Evolutionary conservation across 208 protist species (phyloP), one percentile per base, ranked within the genome.

Genomic region (Crithidia mellificae): DNA sequence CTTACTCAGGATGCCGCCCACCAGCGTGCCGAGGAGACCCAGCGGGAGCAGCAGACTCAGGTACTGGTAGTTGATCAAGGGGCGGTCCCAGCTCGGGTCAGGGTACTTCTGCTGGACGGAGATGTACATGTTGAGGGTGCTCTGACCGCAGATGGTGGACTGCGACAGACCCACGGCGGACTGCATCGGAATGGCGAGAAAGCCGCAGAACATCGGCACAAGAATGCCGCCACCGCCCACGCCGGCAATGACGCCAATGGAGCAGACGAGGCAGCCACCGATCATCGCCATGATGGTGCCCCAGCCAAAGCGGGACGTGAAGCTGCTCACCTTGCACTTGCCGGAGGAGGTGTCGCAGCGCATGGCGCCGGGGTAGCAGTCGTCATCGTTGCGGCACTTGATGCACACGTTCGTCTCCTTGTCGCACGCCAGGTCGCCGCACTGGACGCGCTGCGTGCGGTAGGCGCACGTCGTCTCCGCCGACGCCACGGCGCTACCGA

Each of bases 51-150:
- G 53, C 36, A 95, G 58, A 52, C 72, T 86, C 32, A 95, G 67
- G 50, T 91, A 91, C 72, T 93, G 85, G 63, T 93, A 95, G 72
- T 95, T 92, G 66, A 95, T 92, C 24, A 95, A 63, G 22, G 90
- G 90, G 0, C 89, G 83, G 25, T 83, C 75, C 74, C 78, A 88
- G 27, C 29, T 68, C 1, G 53, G 27, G 34, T 81, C 64, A 19
- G 84, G 78, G 62, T 81, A 85, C 74, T 81, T 86, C 50, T 87
- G 69, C 62, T 74, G 72, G 14, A 92, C 56, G 1, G 75, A 66
- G 24, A 91, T 58, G 65, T 81, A 81, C 71, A 93, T 79, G 75
- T 93, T 95, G n/a, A 95, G 72, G 9, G 75, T 74, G 55, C 82
- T 86, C 67, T 92, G 87, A 36, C 90, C 90, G 64, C 83, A 90